These are phyloP conservation scores for Arctium minus DNA, from an alignment of 129 eudicot species.

Conservation along the genomic window DNA sequence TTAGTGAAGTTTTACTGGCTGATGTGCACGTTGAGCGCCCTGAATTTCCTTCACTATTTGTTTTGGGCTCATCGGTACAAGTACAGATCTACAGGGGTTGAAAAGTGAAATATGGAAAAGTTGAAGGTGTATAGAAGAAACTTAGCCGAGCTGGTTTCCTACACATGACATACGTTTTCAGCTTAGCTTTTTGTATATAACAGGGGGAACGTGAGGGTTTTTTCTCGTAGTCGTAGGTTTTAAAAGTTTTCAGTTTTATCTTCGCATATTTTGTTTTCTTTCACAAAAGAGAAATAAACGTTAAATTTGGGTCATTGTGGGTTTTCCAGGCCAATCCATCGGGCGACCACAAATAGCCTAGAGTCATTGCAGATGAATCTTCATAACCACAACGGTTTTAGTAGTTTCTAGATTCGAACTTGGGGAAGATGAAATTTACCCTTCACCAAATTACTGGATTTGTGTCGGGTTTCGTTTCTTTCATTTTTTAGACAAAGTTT, in stretches of 20 bases:
- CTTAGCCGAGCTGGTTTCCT: neutral
- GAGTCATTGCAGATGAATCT: no score
- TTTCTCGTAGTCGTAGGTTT: neutral
- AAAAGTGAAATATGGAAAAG: conserved; percentile 2
- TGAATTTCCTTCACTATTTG: conserved; percentile 73
- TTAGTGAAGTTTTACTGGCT: conserved; percentile 85
- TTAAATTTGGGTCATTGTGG: neutral
- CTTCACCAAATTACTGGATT: neutral
- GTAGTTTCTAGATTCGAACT: no score
- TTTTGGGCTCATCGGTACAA: conserved; percentile 75
- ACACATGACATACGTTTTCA: conserved; percentile 20
- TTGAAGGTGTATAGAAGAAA: conserved; percentile 27
- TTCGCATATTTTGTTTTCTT: neutral
- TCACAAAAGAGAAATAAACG: neutral
- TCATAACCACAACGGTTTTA: no score
- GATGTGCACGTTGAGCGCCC: conserved; percentile 57
- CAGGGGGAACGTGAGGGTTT: neutral
- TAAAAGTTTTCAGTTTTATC: neutral
- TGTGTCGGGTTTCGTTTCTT: neutral
- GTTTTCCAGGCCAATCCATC: no score
- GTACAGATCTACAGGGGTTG: conserved; percentile 36
- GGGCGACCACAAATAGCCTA: no score
- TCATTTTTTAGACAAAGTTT: no score
- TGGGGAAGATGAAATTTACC: neutral
- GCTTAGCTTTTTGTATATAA: neutral